Evolutionary conservation across 345 rosid genomes (phyloP), one percentile per base, ranked within the genome.

Genomic region (Eutrema japonicum): DNA sequence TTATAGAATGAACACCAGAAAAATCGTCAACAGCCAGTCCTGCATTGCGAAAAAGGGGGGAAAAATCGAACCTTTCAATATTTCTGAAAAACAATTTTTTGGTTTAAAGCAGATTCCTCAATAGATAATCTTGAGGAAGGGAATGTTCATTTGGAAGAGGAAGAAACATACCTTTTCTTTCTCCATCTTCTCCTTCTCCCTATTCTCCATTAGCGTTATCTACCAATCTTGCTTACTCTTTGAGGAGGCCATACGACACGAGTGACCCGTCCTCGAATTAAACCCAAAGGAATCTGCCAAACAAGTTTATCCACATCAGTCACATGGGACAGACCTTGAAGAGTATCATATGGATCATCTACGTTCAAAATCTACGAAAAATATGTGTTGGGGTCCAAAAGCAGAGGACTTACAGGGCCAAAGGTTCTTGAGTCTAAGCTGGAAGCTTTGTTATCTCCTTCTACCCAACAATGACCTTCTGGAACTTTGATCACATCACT

Each of bases 391-490:
- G 13, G 54, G 27, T 45, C 32, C 9, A 38, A 52, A 70, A 32
- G 68, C 50, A 55, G 60, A 48, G 26, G 42, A 85, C 95, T 88
- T 83, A 95, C 98, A 4, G 96, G 89, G 72, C 98, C 99, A 73
- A 88, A 88, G 68, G 86, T 81, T 79, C 89, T 84, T 4, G 98
- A 90, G 80, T 95, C 98, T 69, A 79, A 37, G 82, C 96, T 92
- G 62, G 85, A 78, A 61, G 60, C 66, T 45, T 68, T 55, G 82
- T 90, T 85, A 68, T 90, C 98, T 72, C 98, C 99, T 84, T 95
- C 99, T 13, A 92, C 94, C 98, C 98, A 95, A 72, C 96, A 95
- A 69, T 85, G 97, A 55, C 99, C 98, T 69, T 84, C 78, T 9
- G 96, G 96, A 58, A 95, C 68, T 82, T 82, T 82, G 42, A 90